phyloP scores from a whole-genome alignment of 345 rosid genomes.

The Citrus sp. region DNA sequence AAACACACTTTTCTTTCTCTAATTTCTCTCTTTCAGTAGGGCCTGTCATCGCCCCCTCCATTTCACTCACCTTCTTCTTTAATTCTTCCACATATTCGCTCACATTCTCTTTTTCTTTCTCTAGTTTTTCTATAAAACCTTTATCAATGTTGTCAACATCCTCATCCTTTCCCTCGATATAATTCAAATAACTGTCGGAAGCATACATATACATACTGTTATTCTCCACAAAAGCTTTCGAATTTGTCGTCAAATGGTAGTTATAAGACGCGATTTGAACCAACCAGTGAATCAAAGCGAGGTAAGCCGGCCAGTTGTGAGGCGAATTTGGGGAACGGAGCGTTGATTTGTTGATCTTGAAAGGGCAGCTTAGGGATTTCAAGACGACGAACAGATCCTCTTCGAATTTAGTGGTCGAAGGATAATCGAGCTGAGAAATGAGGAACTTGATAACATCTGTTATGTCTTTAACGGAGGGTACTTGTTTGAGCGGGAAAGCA shows the following conservation, averaged over 20 bases:
- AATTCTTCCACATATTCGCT: conserved; percentile 33
- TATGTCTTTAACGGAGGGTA: conserved; percentile 67
- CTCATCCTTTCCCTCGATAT: conserved; percentile 62
- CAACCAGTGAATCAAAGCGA: conserved; percentile 72
- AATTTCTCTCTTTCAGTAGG: conserved; percentile 54
- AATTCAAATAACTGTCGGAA: conserved; percentile 48
- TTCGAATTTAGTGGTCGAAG: conserved; percentile 45
- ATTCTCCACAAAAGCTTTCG: conserved; percentile 29
- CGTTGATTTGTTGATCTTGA: conserved; percentile 68
- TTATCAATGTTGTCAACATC: conserved; percentile 49
- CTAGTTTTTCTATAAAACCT: conserved; percentile 56
- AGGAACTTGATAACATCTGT: conserved; percentile 52
- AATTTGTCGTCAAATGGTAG: conserved; percentile 30
- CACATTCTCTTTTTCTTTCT: conserved; percentile 42
- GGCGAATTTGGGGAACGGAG: conserved; percentile 85
- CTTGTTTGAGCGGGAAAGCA: conserved; percentile 36
- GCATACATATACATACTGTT: conserved; percentile 45
- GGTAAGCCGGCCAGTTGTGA: conserved; percentile 81
- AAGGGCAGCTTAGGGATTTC: conserved; percentile 55
- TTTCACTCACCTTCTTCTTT: conserved; percentile 40
- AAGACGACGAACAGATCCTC: conserved; percentile 63
- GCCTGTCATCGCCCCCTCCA: conserved; percentile 45
- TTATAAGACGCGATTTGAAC: conserved; percentile 55
- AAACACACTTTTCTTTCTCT: conserved; percentile 51
- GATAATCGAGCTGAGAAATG: conserved; percentile 48